phyloP scores from a whole-genome alignment of 2,329 filamentous ascomycete genomes.

The Akanthomyces dipterigenus region DNA sequence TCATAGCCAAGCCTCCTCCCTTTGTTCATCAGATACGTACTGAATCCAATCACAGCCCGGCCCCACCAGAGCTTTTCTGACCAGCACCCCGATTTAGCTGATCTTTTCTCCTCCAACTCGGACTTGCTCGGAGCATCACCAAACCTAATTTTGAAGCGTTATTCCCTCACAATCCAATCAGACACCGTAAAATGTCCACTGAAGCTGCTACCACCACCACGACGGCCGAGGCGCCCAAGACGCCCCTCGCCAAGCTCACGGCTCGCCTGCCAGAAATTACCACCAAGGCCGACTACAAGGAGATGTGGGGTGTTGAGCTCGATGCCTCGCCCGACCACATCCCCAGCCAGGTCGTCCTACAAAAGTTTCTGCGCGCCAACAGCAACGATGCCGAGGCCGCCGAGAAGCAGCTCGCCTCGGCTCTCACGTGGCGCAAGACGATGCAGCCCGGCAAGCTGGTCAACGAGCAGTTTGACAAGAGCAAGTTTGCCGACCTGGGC shows the following conservation, averaged over 20 bases:
- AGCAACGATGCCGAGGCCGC: slow-evolving; percentile 67
- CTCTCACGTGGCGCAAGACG: slow-evolving; percentile 76
- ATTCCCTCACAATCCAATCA: background rate
- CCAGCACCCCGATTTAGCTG: background rate
- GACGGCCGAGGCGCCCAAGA: slow-evolving; percentile 17
- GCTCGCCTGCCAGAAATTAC: slow-evolving; percentile 52
- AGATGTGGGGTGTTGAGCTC: slow-evolving; percentile 84
- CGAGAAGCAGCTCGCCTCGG: slow-evolving; percentile 69
- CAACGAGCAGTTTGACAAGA: slow-evolving; percentile 54
- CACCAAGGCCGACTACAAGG: slow-evolving; percentile 52
- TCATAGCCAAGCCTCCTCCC: background rate
- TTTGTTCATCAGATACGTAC: background rate
- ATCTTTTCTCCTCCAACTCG: background rate
- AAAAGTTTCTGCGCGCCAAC: slow-evolving; percentile 93
- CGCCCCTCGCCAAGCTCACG: slow-evolving; percentile 49
- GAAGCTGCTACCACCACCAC: slow-evolving; percentile 17
- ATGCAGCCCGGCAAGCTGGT: slow-evolving; percentile 64
- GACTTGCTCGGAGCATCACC: background rate
- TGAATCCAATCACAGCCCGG: background rate
- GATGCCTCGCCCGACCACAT: slow-evolving; percentile 46
- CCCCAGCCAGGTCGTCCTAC: slow-evolving; percentile 75
- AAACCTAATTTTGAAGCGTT: background rate
- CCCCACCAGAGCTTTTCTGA: background rate
- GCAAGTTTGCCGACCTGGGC: slow-evolving; percentile 71
- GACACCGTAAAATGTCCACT: slow-evolving; percentile 21